Base-by-base conservation (phyloP, 305 asterid species). In the Fraxinus sp. region DNA sequence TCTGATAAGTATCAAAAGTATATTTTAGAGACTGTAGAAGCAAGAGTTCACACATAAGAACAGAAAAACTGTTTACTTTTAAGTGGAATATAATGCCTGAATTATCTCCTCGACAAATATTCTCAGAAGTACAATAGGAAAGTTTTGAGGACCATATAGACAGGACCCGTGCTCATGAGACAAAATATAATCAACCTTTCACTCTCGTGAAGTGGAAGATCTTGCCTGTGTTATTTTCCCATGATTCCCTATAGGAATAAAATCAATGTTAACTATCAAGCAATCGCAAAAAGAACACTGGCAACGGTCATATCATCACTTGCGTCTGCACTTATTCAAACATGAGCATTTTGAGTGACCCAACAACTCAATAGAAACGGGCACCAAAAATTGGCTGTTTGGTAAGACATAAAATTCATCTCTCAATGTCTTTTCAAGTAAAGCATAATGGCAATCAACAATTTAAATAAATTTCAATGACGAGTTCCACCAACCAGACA, bases 381-480 rank as follows among this genome's bases (percentile, higher is more conserved):
- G 55, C 80, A 75, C 78, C 85, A 68, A 49, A n/a, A 74, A 26
- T 64, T 24, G 73, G 80, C 35, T 13, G 4, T 52, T 39, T 26
- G 26, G 36, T 30, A 33, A 36, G 70, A 55, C 33, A 22, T 59
- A 10, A 72, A 49, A 7, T 59, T 11, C 55, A 70, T 39, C 76
- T 66, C 83, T 81, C 76, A 78, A 70, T 62, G 59, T 77, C 81
- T 49, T 59, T 11, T 52, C 52, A 16, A 32, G 70, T 22, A 84
- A 55, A 78, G 66, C 79, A 71, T 24, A 81, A 72, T 74, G 22
- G 74, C 66, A 37, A 74, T 16, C 14, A 62, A 59, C 13, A 74
- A 81, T 35, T 62, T 24, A 24, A 64, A 64, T 3, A 64, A 64
- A 59, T 24, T 64, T 64, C 73, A 64, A 59, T 64, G 35, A 14